Evolutionary conservation across 2,329 filamentous ascomycete genomes (phyloP), one percentile per base, ranked within the genome.

Genomic region (Cercospora sp.): DNA sequence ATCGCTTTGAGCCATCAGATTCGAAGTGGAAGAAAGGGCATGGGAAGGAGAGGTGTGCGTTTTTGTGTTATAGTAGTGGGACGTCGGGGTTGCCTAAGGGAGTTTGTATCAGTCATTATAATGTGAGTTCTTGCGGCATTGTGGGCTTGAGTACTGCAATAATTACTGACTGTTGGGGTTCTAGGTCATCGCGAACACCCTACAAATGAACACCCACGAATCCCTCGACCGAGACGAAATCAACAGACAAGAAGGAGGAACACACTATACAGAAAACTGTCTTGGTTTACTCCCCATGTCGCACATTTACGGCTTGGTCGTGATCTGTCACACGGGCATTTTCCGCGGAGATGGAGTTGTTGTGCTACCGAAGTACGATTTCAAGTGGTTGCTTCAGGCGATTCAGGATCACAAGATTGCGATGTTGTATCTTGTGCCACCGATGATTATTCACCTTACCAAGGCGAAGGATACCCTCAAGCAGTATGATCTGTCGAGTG

Each of bases 81-180:
- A 94, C 91, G 1, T 93, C 91, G 10, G 91, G 91, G 3, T 80
- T 94, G 42, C 91, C 91, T 2, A 79, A 79, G 61, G 91, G 91
- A 55, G 91, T 94, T 63, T 93, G 92, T 89, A 91, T 94, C 67
- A 91, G 90, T 3, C 91, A 94, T 76, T 81, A 81, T 42, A 94
- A 94, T 71, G 89, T 58, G 53, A 58, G 53, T 58, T 16, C 2
- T 33, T 10, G 9, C n/a, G n/a, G n/a, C n/a, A n/a, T n/a, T n/a
- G n/a, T n/a, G n/a, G n/a, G n/a, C n/a, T n/a, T n/a, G n/a, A n/a
- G n/a, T n/a, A n/a, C n/a, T n/a, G n/a, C n/a, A n/a, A n/a, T n/a
- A n/a, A n/a, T n/a, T n/a, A n/a, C n/a, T n/a, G n/a, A n/a, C n/a
- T n/a, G n/a, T n/a, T n/a, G n/a, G n/a, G n/a, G n/a, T n/a, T n/a